Evolutionary conservation across 306 rosid species (phyloP).

Genomic region (Cicer pinnatifidum): DNA sequence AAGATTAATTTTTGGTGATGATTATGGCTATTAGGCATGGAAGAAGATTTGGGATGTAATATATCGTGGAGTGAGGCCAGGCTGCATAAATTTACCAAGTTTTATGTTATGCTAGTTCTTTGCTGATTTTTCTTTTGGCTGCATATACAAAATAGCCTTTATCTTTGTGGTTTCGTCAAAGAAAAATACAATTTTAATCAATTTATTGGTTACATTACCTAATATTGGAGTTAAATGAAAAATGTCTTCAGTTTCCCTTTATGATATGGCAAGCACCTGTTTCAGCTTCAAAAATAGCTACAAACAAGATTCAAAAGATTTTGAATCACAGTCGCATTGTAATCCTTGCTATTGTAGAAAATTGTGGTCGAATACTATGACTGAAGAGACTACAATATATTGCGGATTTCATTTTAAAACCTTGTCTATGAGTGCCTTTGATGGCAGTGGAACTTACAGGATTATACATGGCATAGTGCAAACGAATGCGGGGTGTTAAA

Average conservation of each 20-base stretch:
- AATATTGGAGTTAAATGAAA: not conserved
- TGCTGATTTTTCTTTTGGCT: not conserved
- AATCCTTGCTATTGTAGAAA: not conserved
- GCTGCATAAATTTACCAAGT: conserved; percentile 21
- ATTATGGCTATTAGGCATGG: not conserved
- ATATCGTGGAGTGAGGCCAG: conserved; percentile 9
- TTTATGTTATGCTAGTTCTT: not conserved
- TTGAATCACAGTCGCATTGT: not conserved
- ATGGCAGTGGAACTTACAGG: conserved; percentile 29
- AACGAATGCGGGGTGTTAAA: conserved; percentile 8
- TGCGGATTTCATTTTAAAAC: not conserved
- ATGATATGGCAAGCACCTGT: conserved; percentile 16
- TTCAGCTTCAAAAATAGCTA: conserved; percentile 28
- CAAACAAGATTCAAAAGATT: not conserved
- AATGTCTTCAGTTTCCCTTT: conserved; percentile 6
- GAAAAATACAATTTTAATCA: not conserved
- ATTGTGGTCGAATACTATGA: not conserved
- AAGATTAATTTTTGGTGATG: conserved; percentile 19
- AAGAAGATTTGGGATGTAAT: conserved; percentile 12
- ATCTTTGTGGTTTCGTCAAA: not conserved
- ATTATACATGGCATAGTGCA: conserved; percentile 23
- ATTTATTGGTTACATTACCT: not conserved
- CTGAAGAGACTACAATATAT: not conserved
- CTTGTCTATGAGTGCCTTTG: conserved; percentile 18
- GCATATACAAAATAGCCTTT: not conserved